phyloP scores from a whole-genome alignment of 2,329 filamentous ascomycete species.

The Aureobasidium sp. region DNA sequence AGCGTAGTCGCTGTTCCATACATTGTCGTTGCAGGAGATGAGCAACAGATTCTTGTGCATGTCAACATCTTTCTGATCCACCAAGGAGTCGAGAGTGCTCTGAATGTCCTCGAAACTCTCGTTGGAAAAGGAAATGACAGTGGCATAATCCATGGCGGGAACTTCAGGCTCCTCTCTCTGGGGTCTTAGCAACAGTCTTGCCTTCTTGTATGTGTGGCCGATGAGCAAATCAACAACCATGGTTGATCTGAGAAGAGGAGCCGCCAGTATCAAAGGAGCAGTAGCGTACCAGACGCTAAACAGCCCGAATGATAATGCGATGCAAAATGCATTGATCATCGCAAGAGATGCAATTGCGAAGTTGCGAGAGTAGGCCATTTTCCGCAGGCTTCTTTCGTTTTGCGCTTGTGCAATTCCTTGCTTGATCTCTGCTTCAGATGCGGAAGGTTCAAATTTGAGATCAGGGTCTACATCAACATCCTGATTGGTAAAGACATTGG shows the following conservation, averaged over 20 bases:
- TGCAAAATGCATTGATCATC: not conserved
- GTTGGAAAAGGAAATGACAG: constrained; percentile 46
- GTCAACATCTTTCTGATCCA: constrained; percentile 38
- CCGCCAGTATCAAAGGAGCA: not conserved
- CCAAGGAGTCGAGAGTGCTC: constrained; percentile 41
- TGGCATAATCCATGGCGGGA: constrained; percentile 29
- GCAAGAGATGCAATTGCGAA: not conserved
- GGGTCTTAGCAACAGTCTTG: constrained; percentile 30
- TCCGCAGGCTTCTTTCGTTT: not conserved
- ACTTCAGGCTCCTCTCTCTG: constrained; percentile 37
- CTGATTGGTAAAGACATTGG: constrained; percentile 12
- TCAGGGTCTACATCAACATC: constrained; percentile 14
- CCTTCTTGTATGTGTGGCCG: not conserved
- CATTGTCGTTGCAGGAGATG: constrained; percentile 45
- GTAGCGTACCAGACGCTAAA: constrained; percentile 11
- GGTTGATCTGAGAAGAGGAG: constrained; percentile 36
- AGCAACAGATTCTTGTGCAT: constrained; percentile 40
- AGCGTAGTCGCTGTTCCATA: constrained; percentile 41
- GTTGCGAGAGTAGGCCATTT: constrained; percentile 14
- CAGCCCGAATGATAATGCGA: not conserved
- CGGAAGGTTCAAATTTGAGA: constrained; percentile 1
- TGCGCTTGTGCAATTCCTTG: constrained; percentile 1
- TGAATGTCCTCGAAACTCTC: constrained; percentile 41
- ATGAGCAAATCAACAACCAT: constrained; percentile 38
- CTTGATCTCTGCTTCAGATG: constrained; percentile 9